Evolutionary conservation across 192 early-diverging fungal genomes (phyloP), one percentile per base, ranked within the genome.

Genomic region (Coemansia reversa): DNA sequence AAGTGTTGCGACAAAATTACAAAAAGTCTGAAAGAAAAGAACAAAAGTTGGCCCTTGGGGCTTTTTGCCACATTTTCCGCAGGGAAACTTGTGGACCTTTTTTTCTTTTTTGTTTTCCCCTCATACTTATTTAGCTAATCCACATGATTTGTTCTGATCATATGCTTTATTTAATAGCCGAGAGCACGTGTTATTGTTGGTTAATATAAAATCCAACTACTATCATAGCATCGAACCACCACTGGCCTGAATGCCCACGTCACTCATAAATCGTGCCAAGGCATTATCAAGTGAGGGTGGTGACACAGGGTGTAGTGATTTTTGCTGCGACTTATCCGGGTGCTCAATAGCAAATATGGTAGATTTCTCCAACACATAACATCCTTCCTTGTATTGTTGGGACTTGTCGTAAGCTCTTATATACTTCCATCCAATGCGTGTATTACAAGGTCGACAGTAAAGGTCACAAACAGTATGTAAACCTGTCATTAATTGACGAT

Each of bases 401-500:
- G 72, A 53, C 23, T 53, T 62, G 32, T 75, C 73, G 22, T 63
- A 64, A 2, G 79, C 72, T 7, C 61, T 64, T 0, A 81, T 27
- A 52, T 81, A 81, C 60, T 72, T 71, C 79, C 79, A 81, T 11
- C 79, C 79, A 11, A 81, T 49, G 1, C 75, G 33, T 5, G 66
- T 28, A 53, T 58, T 47, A 50, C 79, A 81, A 20, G 50, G 39
- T 49, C 69, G 51, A 39, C 79, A 81, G 23, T 70, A 49, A 14
- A 81, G 66, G 30, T 81, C 57, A 66, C 74, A 72, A 1, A 81
- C 74, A 0, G 73, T 81, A 54, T 81, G 79, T n/a, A 75, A 54
- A 0, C 79, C 79, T 6, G 79, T 81, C 74, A 81, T 81, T 32
- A 81, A 67, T 52, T 73, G 42, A 7, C 79, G 79, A 45, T 81